A percentile compares a stretch with the other conserved stretches of the same genome.
Conservation (phyloP, 768 basidiomycete species). For the Calocybe cyanea region DNA sequence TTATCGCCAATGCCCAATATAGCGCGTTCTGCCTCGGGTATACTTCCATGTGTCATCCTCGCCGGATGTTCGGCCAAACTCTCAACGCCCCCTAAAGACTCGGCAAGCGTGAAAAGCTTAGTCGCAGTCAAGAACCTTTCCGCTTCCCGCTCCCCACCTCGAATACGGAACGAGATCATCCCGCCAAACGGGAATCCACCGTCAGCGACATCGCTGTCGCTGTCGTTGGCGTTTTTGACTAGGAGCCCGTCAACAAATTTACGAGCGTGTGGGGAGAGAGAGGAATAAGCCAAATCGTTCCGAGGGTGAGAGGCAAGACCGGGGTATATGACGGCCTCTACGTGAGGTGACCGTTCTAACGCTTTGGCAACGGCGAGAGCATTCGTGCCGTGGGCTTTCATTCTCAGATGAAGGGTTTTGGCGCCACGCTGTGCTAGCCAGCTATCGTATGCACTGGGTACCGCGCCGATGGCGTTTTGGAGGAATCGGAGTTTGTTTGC, state of each 20-base stretch:
- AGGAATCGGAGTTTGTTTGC: slow-evolving; percentile 70
- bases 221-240: too few species aligned
- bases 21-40: slow-evolving; percentile 64
- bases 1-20: slow-evolving; percentile 74
- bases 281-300: slow-evolving; percentile 57
- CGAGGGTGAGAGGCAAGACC: slow-evolving; percentile 71
- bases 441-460: slow-evolving; percentile 82
- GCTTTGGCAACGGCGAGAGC: slow-evolving; percentile 71
- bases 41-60: slow-evolving; percentile 83
- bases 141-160: slow-evolving; percentile 52
- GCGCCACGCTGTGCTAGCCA: slow-evolving; percentile 89
- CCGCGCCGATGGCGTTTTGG: slow-evolving; percentile 84
- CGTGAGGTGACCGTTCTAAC: slow-evolving; percentile 50
- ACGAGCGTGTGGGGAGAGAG: slow-evolving; percentile 66
- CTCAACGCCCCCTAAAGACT: slow-evolving; percentile 91
- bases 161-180: slow-evolving; percentile 80
- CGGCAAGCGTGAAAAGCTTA: slow-evolving; percentile 76
- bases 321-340: slow-evolving; percentile 86
- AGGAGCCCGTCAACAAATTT: slow-evolving; percentile 46
- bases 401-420: slow-evolving; percentile 88
- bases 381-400: slow-evolving; percentile 83
- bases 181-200: slow-evolving; percentile 86
- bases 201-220: too few species aligned
- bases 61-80: slow-evolving; percentile 84
- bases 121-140: slow-evolving; percentile 64